phyloP scores from a whole-genome alignment of 805 yeast genomes.

The Komagataella pastoris region DNA sequence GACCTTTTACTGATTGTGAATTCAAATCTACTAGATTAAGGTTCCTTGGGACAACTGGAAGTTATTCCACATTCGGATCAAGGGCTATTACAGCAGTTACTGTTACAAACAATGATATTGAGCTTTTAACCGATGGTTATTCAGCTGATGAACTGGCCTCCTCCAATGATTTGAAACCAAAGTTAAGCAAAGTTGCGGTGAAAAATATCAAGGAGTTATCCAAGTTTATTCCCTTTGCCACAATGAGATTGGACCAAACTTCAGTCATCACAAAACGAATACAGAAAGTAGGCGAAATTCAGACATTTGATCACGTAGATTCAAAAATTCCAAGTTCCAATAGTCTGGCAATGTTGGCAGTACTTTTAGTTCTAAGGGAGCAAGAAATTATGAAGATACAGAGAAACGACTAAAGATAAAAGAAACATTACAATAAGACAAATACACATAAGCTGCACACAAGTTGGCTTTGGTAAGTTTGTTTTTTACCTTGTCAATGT shows the following conservation, averaged over 20 bases:
- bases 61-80: neutral
- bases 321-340: neutral
- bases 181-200: neutral
- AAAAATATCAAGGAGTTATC: neutral
- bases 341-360: neutral
- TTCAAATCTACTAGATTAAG: neutral
- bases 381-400: neutral
- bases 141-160: neutral
- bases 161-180: neutral
- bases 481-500: slow-evolving; percentile 9
- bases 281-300: neutral
- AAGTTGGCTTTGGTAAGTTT: neutral
- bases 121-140: neutral
- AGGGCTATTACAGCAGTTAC: neutral
- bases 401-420: neutral
- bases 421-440: neutral
- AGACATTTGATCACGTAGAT: neutral
- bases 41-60: neutral
- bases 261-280: neutral
- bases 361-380: neutral
- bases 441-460: neutral
- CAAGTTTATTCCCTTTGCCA: neutral
- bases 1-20: neutral
- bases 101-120: neutral
- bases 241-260: neutral